A percentile compares a stretch with the other conserved stretches of the same genome.
Conservation (phyloP, 495 filamentous ascomycete genomes). For the Aspergillus leporis region DNA sequence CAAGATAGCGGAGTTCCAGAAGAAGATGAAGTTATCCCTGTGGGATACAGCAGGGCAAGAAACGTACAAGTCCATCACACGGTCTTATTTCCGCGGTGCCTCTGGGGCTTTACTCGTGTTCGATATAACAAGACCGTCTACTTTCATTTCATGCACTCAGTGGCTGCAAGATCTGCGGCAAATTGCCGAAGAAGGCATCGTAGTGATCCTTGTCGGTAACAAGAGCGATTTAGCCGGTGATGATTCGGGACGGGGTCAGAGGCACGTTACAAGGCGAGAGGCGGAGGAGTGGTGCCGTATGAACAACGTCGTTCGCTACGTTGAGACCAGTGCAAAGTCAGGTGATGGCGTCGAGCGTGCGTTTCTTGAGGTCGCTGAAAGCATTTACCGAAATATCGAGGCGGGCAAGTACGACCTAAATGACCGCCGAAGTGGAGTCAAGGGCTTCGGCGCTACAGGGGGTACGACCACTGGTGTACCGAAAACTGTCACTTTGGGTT, state of each 20-base stretch:
- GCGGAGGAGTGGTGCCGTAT: conserved; percentile 82
- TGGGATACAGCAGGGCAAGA: conserved; percentile 99
- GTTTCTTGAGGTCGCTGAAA: conserved; percentile 87
- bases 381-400: conserved; percentile 94
- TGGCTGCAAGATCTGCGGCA: conserved; percentile 92
- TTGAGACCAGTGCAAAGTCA: conserved; percentile 94
- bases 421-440: conserved; percentile 91
- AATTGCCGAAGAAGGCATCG: conserved; percentile 91
- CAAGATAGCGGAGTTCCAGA: conserved; percentile 50
- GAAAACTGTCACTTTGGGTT: conserved; percentile 57
- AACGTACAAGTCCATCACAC: conserved; percentile 92
- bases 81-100: conserved; percentile 92
- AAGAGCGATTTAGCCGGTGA: conserved; percentile 76
- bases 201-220: conserved; percentile 92
- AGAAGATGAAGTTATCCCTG: conserved; percentile 78
- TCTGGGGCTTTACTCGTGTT: conserved; percentile 92
- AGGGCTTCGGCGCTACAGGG: conserved; percentile 64
- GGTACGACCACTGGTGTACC: conserved; percentile 37
- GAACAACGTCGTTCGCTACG: conserved; percentile 84
- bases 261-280: conserved; percentile 75
- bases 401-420: conserved; percentile 91
- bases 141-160: conserved; percentile 78
- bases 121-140: conserved; percentile 84
- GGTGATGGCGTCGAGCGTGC: conserved; percentile 91
- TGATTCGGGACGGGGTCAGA: conserved; percentile 56